phyloP scores from a whole-genome alignment of 2,329 filamentous ascomycete species.

The Rhexocercosporidium sp. region DNA sequence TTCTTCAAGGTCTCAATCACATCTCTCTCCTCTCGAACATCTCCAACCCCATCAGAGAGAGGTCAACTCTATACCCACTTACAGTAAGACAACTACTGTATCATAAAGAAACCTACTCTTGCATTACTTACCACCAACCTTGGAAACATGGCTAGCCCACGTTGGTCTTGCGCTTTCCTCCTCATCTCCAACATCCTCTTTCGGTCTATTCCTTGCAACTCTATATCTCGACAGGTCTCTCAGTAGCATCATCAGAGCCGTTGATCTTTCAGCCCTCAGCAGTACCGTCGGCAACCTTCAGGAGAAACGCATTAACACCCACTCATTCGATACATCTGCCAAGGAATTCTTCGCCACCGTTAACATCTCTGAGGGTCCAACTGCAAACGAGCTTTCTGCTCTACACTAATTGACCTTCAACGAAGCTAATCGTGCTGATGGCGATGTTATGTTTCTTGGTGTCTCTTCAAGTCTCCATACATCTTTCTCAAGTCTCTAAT shows the following conservation, averaged over 20 bases:
- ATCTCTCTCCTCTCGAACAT: not conserved
- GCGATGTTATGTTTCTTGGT: not conserved
- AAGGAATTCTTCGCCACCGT: not conserved
- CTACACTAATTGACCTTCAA: too few relatives aligned
- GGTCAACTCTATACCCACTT: not conserved
- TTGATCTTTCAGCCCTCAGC: not conserved
- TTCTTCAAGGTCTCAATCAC: too few relatives aligned
- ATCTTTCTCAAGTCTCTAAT: not conserved
- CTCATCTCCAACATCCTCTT: not conserved
- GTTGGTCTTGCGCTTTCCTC: not conserved
- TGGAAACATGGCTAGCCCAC: not conserved
- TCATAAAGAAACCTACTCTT: not conserved
- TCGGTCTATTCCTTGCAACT: not conserved
- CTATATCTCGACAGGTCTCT: too few relatives aligned
- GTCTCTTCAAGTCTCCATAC: not conserved
- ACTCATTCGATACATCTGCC: not conserved
- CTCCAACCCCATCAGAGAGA: not conserved
- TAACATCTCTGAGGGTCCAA: not conserved
- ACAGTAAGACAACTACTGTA: not conserved
- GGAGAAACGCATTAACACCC: not conserved
- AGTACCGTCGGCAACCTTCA: not conserved
- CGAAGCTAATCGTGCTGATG: too few relatives aligned
- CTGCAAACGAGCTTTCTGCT: too few relatives aligned
- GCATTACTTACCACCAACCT: not conserved
- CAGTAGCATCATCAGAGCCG: not conserved